phyloP scores from a whole-genome alignment of 192 early-diverging fungal genomes.

The Linnemannia elongata region DNA sequence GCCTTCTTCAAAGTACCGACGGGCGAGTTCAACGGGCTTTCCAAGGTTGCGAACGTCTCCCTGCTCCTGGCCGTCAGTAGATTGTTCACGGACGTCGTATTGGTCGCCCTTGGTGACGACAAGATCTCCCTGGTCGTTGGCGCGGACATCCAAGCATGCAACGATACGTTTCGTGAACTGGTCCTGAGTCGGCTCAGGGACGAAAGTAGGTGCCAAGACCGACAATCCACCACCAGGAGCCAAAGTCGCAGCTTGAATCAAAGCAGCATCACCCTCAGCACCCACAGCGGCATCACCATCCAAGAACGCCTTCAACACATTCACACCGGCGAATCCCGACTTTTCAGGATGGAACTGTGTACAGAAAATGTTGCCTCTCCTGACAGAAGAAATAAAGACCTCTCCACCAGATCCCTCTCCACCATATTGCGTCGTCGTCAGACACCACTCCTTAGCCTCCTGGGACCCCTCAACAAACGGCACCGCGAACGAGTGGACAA shows the following conservation, averaged over 20 bases:
- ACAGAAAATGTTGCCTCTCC: conserved; percentile 90
- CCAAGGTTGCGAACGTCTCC: conserved; percentile 91
- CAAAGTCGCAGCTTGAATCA: conserved; percentile 3
- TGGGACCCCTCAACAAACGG: conserved; percentile 62
- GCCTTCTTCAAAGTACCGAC: conserved; percentile 93
- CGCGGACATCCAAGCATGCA: conserved; percentile 96
- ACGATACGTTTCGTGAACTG: conserved; percentile 91
- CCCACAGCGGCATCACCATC: conserved; percentile 54
- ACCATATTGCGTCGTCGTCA: conserved; percentile 90
- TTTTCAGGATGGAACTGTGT: conserved; percentile 99
- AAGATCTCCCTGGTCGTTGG: conserved; percentile 97
- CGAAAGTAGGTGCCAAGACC: conserved; percentile 26
- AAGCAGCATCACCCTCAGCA: conserved; percentile 19
- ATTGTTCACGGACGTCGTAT: conserved; percentile 94
- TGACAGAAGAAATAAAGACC: conserved; percentile 85
- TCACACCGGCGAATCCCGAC: conserved; percentile 90
- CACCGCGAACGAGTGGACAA: conserved; percentile 97
- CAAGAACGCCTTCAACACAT: conserved; percentile 86
- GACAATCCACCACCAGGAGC: conserved; percentile 35
- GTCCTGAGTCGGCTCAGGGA: conserved; percentile 58
- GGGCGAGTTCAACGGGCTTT: conserved; percentile 95
- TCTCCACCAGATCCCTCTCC: conserved; percentile 82
- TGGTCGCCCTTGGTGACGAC: conserved; percentile 99
- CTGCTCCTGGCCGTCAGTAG: conserved; percentile 33
- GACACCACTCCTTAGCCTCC: conserved; percentile 77